Base-by-base conservation (phyloP, 2,329 filamentous ascomycete species). In the Myriosclerotinia curreyana region DNA sequence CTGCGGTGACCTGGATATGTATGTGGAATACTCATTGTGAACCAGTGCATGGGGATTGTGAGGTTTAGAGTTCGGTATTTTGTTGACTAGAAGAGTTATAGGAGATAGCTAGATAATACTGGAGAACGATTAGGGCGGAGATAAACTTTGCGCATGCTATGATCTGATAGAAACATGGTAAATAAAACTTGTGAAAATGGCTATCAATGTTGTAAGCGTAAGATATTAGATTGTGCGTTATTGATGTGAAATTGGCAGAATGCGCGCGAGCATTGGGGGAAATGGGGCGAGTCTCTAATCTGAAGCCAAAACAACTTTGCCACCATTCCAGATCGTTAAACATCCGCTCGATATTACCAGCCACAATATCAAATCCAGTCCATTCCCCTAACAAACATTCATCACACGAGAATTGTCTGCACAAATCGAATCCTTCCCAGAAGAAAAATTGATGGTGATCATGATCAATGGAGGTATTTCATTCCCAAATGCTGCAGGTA, bases 401-500 rank as follows among this genome's bases (percentile, higher is more conserved):
- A 25, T 49, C 55, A 59, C 42, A 49, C 42, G 25, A 40, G 14
- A 54, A 48, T 28, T 31, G 17, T n/a, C 31, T 48, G 44, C 55
- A 59, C 55, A 34, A 15, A 49, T 31, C 8, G 36, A 59, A 25
- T 49, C 46, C 46, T 51, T 42, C 25, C 5, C 34, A 20, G 28
- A 59, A 40, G 46, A 60, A n/a, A 50, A 25, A 63, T 49, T 62
- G 65, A 34, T 64, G 61, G 66, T 69, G 67, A 66, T 67, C 66
- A 68, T 70, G 67, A 66, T 68, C 67, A 69, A 67, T 68, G 67
- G 66, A 71, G 65, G 60, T 68, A 66, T 70, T 69, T 68, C 66
- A 69, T 69, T 64, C 61, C 61, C 53, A 59, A 68, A 70, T 64
- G 48, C 51, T 54, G 51, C 62, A 69, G 70, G 69, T 65, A 60